Conservation (phyloP, 2,329 filamentous ascomycete genomes). For the Penicillium brevicompactum region DNA sequence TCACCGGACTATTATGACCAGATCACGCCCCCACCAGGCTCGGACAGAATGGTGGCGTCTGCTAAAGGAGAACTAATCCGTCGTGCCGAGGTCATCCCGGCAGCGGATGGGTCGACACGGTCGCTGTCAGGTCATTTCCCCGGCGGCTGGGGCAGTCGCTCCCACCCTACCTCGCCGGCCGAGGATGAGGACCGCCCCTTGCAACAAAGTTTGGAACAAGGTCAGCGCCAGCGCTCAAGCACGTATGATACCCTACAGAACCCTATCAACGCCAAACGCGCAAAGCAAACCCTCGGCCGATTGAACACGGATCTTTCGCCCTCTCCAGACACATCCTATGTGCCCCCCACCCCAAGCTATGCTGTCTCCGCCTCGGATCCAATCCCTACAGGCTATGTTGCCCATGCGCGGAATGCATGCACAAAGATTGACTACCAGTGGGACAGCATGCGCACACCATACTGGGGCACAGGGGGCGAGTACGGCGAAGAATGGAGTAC, state of each 20-base stretch:
- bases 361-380: conserved; percentile 77
- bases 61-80: conserved; percentile 86
- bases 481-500: conserved; percentile 93
- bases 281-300: conserved; percentile 29
- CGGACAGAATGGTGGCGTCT: conserved; percentile 80
- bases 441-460: conserved; percentile 81
- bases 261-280: conserved; percentile 18
- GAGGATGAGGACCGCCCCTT: conserved; percentile 29
- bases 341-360: conserved; percentile 77
- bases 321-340: conserved; percentile 57
- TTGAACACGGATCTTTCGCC: conserved; percentile 36
- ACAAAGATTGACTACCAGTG: conserved; percentile 89
- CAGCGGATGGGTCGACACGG: conserved; percentile 39
- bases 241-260: conserved; percentile 45
- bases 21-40: conserved; percentile 85
- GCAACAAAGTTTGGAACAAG: background rate
- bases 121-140: conserved; percentile 53
- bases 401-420: conserved; percentile 86
- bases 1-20: conserved; percentile 90
- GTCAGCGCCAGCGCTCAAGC: conserved; percentile 49
- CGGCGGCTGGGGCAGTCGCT: conserved; percentile 56
- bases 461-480: conserved; percentile 85
- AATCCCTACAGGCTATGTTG: conserved; percentile 85
- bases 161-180: conserved; percentile 23
- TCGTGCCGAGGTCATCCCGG: conserved; percentile 66